A percentile compares a stretch with the other conserved stretches of the same genome.
Evolutionary conservation across 2,329 filamentous ascomycete species (phyloP).

Genomic region (Juglanconis juglandina): DNA sequence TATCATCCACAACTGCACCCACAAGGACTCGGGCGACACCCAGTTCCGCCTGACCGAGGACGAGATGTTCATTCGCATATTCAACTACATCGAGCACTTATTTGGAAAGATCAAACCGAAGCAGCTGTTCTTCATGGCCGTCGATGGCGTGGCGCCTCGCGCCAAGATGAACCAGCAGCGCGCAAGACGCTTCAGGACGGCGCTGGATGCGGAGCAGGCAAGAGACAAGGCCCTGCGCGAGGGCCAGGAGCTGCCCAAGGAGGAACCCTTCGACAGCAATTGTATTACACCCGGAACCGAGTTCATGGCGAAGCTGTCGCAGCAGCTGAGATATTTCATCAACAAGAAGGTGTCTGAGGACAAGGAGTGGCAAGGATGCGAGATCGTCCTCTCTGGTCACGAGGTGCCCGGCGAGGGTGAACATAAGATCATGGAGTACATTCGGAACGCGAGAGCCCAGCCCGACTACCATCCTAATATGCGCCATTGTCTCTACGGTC

Average conservation of each 20-base stretch:
- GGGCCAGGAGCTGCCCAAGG: slow-evolving; percentile 88
- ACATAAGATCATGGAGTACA: slow-evolving; percentile 99
- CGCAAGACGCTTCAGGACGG: slow-evolving; percentile 89
- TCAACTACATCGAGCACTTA: slow-evolving; percentile 98
- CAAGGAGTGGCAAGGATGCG: slow-evolving; percentile 93
- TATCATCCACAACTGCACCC: slow-evolving; percentile 99
- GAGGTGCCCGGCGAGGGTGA: slow-evolving; percentile 98
- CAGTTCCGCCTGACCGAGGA: slow-evolving; percentile 93
- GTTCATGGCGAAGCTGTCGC: slow-evolving; percentile 95
- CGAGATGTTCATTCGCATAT: slow-evolving; percentile 99
- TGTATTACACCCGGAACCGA: slow-evolving; percentile 96
- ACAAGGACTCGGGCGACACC: slow-evolving; percentile 90
- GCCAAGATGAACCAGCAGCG: slow-evolving; percentile 99
- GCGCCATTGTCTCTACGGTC: slow-evolving; percentile 92
- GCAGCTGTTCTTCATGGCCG: slow-evolving; percentile 98
- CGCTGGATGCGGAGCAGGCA: slow-evolving; percentile 82
- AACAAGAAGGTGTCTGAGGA: slow-evolving; percentile 98
- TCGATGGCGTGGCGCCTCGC: slow-evolving; percentile 93
- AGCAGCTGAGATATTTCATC: slow-evolving; percentile 96
- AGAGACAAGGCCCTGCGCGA: slow-evolving; percentile 88
- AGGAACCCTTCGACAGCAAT: slow-evolving; percentile 96
- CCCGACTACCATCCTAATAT: slow-evolving; percentile 88
- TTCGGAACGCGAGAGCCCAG: slow-evolving; percentile 94
- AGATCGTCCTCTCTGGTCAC: slow-evolving; percentile 93
- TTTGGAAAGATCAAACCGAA: slow-evolving; percentile 99